phyloP scores from a whole-genome alignment of 805 yeast species.

The Starmerella riodocensis region DNA sequence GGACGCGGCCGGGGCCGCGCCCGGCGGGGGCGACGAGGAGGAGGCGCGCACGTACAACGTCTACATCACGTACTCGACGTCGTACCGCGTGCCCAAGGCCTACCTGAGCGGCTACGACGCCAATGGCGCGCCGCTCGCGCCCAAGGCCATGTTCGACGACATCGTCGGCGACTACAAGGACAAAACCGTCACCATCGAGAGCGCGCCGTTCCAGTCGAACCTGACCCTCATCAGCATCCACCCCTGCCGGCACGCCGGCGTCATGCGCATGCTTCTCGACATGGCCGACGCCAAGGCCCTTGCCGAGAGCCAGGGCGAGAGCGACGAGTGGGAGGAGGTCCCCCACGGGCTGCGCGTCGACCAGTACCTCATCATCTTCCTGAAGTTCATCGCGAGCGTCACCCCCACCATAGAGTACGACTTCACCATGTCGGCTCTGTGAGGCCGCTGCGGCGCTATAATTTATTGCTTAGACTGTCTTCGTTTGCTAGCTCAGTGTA shows the following conservation, averaged over 20 bases:
- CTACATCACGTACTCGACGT: slow-evolving; percentile 83
- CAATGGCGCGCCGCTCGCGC: slow-evolving; percentile 74
- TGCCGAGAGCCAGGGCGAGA: slow-evolving; percentile 6
- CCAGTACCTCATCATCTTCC: slow-evolving; percentile 76
- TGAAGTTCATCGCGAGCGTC: slow-evolving; percentile 91
- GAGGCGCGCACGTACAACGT: slow-evolving; percentile 51
- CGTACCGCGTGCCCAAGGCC: slow-evolving; percentile 91
- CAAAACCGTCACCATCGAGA: slow-evolving; percentile 92
- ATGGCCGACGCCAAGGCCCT: slow-evolving; percentile 39
- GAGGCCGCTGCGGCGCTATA: too few species aligned
- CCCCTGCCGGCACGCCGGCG: slow-evolving; percentile 91
- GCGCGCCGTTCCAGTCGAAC: slow-evolving; percentile 67
- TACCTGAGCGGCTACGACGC: slow-evolving; percentile 77
- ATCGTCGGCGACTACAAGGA: slow-evolving; percentile 82
- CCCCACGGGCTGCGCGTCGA: slow-evolving; percentile 60
- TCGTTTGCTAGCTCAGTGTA: slow-evolving; percentile 37
- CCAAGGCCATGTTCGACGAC: slow-evolving; percentile 89
- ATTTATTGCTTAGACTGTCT: background rate
- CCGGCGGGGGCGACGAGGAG: slow-evolving; percentile 1
- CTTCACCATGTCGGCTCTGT: slow-evolving; percentile 88
- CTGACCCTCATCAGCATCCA: slow-evolving; percentile 77
- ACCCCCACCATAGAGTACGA: slow-evolving; percentile 97
- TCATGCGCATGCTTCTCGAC: slow-evolving; percentile 77
- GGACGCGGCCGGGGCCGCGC: slow-evolving; percentile 28
- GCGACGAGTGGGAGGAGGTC: slow-evolving; percentile 49